Conservation (phyloP, 2,329 filamentous ascomycete species). For the Sodiomyces alkalinus region DNA sequence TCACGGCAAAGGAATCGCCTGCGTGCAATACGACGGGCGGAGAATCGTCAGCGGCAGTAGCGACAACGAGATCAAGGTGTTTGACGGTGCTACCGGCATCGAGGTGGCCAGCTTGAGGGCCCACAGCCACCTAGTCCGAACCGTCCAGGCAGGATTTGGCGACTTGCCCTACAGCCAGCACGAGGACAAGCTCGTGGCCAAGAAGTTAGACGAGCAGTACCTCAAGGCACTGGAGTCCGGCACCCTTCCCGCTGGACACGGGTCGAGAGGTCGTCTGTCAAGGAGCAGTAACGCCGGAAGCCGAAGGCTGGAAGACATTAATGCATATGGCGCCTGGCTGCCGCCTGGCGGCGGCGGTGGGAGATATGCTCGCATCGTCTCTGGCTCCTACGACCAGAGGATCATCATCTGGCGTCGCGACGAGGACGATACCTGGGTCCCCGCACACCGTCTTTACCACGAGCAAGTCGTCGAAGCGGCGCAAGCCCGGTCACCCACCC, state of each 20-base stretch:
- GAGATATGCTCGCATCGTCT: constrained; percentile 86
- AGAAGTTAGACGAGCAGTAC: constrained; percentile 57
- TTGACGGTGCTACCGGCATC: constrained; percentile 70
- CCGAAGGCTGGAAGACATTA: constrained; percentile 58
- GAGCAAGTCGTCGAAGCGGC: constrained; percentile 49
- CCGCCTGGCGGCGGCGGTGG: constrained; percentile 85
- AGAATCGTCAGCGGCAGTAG: constrained; percentile 93
- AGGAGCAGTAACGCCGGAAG: constrained; percentile 53
- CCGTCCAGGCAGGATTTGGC: constrained; percentile 87
- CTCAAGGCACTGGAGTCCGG: constrained; percentile 43
- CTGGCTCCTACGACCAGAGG: constrained; percentile 88
- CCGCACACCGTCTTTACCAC: constrained; percentile 59
- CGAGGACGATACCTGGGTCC: constrained; percentile 70
- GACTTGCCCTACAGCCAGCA: constrained; percentile 69
- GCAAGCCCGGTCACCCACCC: constrained; percentile 6
- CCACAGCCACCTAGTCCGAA: constrained; percentile 75
- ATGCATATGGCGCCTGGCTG: constrained; percentile 69
- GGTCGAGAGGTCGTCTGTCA: constrained; percentile 23
- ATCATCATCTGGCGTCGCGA: constrained; percentile 92
- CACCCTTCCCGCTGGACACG: constrained; percentile 22
- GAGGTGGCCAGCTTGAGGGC: constrained; percentile 79
- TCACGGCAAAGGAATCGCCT: constrained; percentile 90
- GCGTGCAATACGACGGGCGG: constrained; percentile 88
- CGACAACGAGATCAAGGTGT: constrained; percentile 91
- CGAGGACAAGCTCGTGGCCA: constrained; percentile 59